These are phyloP conservation scores for Amanita thiersii DNA, from an alignment of 768 basidiomycete species.

Conservation along the genomic window DNA sequence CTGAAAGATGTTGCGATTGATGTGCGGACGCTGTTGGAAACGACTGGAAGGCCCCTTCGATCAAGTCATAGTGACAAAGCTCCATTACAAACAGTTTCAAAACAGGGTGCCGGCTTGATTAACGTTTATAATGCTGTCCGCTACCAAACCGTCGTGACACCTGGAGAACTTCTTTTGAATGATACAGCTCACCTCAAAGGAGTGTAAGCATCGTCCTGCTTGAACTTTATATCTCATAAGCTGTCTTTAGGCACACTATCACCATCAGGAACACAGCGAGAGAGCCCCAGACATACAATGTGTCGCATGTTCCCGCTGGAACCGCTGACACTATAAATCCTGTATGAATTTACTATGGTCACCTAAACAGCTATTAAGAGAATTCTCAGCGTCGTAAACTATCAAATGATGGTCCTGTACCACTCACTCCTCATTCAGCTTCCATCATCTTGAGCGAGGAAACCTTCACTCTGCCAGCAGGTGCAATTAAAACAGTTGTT, in stretches of 20 bases:
- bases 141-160: conserved; percentile 41
- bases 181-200: conserved; percentile 50
- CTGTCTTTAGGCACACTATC: conserved; percentile 37
- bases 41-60: conserved; percentile 33
- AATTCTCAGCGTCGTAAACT: conserved; percentile 27
- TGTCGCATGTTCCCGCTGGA: conserved; percentile 50
- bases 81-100: conserved; percentile 36
- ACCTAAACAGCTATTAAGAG: conserved; percentile 19
- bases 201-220: conserved; percentile 27
- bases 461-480: conserved; percentile 36
- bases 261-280: conserved; percentile 43
- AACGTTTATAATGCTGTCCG: conserved; percentile 51
- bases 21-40: conserved; percentile 34
- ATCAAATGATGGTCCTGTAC: conserved; percentile 40
- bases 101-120: conserved; percentile 49
- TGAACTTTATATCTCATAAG: too few relatives aligned
- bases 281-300: conserved; percentile 31
- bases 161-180: conserved; percentile 52
- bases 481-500: conserved; percentile 33
- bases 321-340: conserved; percentile 40
- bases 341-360: conserved; percentile 18
- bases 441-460: conserved; percentile 36
- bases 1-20: conserved; percentile 18
- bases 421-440: conserved; percentile 35
- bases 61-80: conserved; percentile 31